A percentile compares a stretch with the other conserved stretches of the same genome.
Conservation (phyloP, 257 asterid species). For the Scutellaria minor region DNA sequence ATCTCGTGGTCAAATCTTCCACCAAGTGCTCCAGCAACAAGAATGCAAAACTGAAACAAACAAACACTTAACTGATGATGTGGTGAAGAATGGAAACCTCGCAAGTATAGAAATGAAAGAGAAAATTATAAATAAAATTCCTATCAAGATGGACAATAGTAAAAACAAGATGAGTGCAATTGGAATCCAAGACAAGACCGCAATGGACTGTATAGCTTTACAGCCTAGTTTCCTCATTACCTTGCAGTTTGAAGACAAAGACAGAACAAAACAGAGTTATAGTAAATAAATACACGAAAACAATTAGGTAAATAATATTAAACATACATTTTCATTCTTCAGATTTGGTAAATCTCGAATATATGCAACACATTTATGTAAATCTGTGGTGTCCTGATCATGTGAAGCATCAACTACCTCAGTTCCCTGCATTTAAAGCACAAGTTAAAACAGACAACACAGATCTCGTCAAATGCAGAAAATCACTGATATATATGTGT, state of each 20-base stretch:
- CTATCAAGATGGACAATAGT: constrained; percentile 10
- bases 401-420: constrained; percentile 68
- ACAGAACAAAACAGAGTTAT: constrained; percentile 5
- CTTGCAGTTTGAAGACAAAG: background rate
- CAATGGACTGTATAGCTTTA: background rate
- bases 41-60: constrained; percentile 71
- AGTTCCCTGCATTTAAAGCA: constrained; percentile 71
- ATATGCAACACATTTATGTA: constrained; percentile 80
- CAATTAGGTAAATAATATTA: constrained; percentile 22
- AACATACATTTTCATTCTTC: constrained; percentile 64
- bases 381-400: constrained; percentile 93
- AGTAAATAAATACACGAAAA: constrained; percentile 6
- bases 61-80: background rate
- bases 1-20: constrained; percentile 97
- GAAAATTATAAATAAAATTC: constrained; percentile 1
- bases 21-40: constrained; percentile 94
- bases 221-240: background rate
- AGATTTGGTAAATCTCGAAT: constrained; percentile 52
- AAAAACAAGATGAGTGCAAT: background rate
- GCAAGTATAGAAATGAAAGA: background rate
- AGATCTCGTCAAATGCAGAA: constrained; percentile 22
- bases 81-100: constrained; percentile 2
- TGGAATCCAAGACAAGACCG: background rate
- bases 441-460: constrained; percentile 28
- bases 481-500: background rate